Evolutionary conservation across 495 filamentous ascomycete genomes (phyloP), one percentile per base, ranked within the genome.

Genomic region (Lophium mytilinum): DNA sequence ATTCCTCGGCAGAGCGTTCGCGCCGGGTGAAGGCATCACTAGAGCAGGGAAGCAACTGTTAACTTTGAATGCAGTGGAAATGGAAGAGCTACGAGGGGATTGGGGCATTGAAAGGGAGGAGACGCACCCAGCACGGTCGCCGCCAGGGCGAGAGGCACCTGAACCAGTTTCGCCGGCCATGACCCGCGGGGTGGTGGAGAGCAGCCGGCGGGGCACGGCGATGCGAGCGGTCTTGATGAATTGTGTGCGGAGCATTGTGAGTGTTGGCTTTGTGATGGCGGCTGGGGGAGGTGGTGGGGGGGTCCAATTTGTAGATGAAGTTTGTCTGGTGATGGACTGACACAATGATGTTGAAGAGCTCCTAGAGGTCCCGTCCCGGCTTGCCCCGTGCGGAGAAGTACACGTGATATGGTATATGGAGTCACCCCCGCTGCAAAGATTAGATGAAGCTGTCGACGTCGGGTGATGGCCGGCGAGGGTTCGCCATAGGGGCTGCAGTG

Each of bases 21-120:
- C 93, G 89, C 69, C 84, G 83, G 69, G 85, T 86, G 81, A 96
- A 99, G 50, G 85, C 78, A 69, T 99, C 93, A 57, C 91, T 92
- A 58, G 64, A 50, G 40, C 5, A 24, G 14, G 2, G 14, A 18
- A 19, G 4, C 21, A 48, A 12, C 21, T 14, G 45, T 24, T 6
- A 30, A 6, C 24, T 30, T 30, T 30, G 24, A 30, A 30, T 2
- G 24, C 24, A 6, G 3, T 30, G 24, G 24, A 30, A 30, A 3
- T 30, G 24, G 3, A 30, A 50, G 53, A 11, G 4, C 5, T 10
- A 35, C 15, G 33, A 10, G 37, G 39, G 37, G 0, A 12, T 9
- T 7, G 35, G 42, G 47, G 24, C 37, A 36, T 30, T 30, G 24
- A 30, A 3, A 6, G 24, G 24, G 24, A 30, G 24, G 24, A 30